These are phyloP conservation scores for Halocafeteria seosinensis DNA, from an alignment of 108 stramenopile species.

Conservation along the genomic window DNA sequence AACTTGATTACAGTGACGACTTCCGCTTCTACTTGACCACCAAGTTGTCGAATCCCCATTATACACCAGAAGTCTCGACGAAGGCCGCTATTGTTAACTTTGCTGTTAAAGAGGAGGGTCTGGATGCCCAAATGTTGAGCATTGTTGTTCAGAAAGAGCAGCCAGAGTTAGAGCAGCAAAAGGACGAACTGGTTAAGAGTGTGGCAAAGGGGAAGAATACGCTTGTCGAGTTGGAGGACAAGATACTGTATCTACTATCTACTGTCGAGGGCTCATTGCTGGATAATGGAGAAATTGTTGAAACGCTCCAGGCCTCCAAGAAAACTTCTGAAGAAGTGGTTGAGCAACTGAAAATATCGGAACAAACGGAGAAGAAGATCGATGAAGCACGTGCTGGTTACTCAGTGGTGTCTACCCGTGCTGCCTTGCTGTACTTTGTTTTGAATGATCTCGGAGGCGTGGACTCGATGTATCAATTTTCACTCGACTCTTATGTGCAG, in stretches of 20 bases:
- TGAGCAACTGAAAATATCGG: slow-evolving; percentile 38
- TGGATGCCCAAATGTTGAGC: slow-evolving; percentile 46
- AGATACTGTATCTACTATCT: slow-evolving; percentile 35
- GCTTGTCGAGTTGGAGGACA: slow-evolving; percentile 44
- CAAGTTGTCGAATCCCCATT: slow-evolving; percentile 41
- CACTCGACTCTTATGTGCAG: slow-evolving; percentile 41
- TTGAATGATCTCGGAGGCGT: slow-evolving; percentile 37
- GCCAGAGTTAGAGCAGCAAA: slow-evolving; percentile 38
- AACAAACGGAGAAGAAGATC: slow-evolving; percentile 40
- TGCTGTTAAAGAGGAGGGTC: slow-evolving; percentile 42
- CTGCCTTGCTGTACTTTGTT: slow-evolving; percentile 47
- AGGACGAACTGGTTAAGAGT: slow-evolving; percentile 34
- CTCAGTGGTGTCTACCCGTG: slow-evolving; percentile 37
- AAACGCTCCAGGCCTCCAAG: slow-evolving; percentile 44
- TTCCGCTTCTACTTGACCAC: slow-evolving; percentile 35
- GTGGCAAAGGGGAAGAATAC: slow-evolving; percentile 41
- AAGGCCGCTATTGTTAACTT: slow-evolving; percentile 52
- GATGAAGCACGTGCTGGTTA: slow-evolving; percentile 41
- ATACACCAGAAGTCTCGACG: slow-evolving; percentile 48
- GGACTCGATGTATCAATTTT: slow-evolving; percentile 54
- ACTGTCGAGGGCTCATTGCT: slow-evolving; percentile 39
- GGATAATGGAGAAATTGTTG: slow-evolving; percentile 38
- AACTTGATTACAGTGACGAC: slow-evolving; percentile 39
- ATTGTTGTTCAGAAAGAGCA: slow-evolving; percentile 44
- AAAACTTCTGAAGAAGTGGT: slow-evolving; percentile 41